Conservation (phyloP, 345 rosid species). For the Acer yangbiense region DNA sequence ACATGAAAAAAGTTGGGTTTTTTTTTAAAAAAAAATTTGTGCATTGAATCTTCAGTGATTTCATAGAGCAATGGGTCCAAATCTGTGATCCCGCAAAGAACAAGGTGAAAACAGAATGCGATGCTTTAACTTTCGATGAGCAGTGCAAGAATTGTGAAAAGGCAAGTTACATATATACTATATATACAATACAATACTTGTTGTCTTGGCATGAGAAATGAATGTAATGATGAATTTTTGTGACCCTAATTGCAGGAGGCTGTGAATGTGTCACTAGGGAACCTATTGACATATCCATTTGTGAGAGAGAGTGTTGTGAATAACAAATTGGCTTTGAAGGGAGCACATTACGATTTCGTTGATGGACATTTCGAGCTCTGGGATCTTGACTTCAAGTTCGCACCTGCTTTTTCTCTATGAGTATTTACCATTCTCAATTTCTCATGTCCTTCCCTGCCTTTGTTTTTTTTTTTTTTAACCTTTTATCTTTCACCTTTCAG, state of each 20-base stretch:
- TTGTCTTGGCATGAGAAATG: not conserved
- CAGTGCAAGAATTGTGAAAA: conserved; percentile 85
- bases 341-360: conserved; percentile 79
- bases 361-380: conserved; percentile 70
- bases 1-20: not conserved
- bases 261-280: conserved; percentile 75
- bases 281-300: conserved; percentile 73
- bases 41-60: conserved; percentile 54
- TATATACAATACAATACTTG: too few relatives aligned
- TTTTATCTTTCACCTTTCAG: not conserved
- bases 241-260: conserved; percentile 53
- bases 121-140: conserved; percentile 49
- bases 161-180: conserved; percentile 35
- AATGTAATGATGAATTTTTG: not conserved
- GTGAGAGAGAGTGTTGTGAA: conserved; percentile 71
- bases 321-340: conserved; percentile 52
- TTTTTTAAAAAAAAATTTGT: not conserved
- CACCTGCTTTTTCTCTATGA: conserved; percentile 39
- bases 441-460: not conserved
- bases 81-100: conserved; percentile 75
- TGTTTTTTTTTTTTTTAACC: not conserved
- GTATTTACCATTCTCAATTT: not conserved
- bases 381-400: conserved; percentile 65
- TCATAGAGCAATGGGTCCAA: conserved; percentile 86
- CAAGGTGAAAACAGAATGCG: conserved; percentile 59